Evolutionary conservation across 106 monocot genomes (phyloP).

Genomic region (Vanilla planifolia): DNA sequence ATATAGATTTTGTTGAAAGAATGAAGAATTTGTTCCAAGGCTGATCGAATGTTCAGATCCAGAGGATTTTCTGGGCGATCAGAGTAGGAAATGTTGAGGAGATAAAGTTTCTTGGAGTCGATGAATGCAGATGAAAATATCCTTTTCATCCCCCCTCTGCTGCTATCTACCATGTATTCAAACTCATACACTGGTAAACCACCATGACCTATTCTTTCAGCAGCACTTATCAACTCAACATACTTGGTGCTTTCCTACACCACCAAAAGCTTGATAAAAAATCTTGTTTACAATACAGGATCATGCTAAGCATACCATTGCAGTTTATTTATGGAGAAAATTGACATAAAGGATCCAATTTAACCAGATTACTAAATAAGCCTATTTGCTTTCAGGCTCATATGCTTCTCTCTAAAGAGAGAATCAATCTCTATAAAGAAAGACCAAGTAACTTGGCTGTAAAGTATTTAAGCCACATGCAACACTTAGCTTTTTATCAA

Average conservation of each 20-base stretch:
- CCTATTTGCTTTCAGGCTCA: too few relatives aligned
- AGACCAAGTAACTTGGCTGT: too few relatives aligned
- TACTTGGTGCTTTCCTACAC: slow-evolving; percentile 84
- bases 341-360: too few relatives aligned
- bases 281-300: too few relatives aligned
- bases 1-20: slow-evolving; percentile 63
- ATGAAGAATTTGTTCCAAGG: slow-evolving; percentile 80
- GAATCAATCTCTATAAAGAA: too few relatives aligned
- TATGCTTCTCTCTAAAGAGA: too few relatives aligned
- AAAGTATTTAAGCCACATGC: too few relatives aligned
- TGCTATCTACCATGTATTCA: slow-evolving; percentile 84
- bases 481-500: too few relatives aligned
- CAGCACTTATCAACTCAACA: slow-evolving; percentile 37
- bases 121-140: slow-evolving; percentile 95
- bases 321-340: background rate
- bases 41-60: slow-evolving; percentile 33
- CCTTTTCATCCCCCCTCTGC: slow-evolving; percentile 87
- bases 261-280: background rate
- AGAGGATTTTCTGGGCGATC: slow-evolving; percentile 69
- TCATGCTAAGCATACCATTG: background rate
- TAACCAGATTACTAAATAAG: too few relatives aligned
- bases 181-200: slow-evolving; percentile 78
- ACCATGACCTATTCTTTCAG: slow-evolving; percentile 44
- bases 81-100: slow-evolving; percentile 68
- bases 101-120: slow-evolving; percentile 64